A percentile compares a stretch with the other conserved stretches of the same genome.
Evolutionary conservation across 2,329 filamentous ascomycete species (phyloP).

Genomic region (Sordariomycetes sp.): DNA sequence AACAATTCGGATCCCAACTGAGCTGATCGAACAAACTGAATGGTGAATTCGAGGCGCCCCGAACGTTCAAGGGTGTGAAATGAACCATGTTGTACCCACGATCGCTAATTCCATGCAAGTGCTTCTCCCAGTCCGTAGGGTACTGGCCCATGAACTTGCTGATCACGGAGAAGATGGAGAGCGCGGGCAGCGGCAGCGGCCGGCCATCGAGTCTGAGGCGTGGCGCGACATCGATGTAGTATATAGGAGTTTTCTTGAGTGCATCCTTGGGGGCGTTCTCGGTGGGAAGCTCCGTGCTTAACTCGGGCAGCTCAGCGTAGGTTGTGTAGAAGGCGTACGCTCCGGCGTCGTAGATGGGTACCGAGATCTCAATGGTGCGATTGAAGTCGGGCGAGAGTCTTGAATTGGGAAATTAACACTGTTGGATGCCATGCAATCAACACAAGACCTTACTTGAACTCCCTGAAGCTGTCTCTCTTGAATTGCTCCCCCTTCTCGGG

Average conservation of each 20-base stretch:
- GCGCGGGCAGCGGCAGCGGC: slow-evolving; percentile 71
- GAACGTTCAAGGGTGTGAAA: slow-evolving; percentile 86
- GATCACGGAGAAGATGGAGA: slow-evolving; percentile 88
- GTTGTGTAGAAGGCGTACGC: slow-evolving; percentile 93
- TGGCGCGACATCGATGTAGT: slow-evolving; percentile 93
- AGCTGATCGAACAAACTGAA: slow-evolving; percentile 96
- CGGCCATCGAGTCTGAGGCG: slow-evolving; percentile 64
- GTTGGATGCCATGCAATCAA: too few relatives aligned
- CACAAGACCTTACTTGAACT: slow-evolving; percentile 70
- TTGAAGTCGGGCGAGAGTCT: slow-evolving; percentile 92
- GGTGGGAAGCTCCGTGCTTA: slow-evolving; percentile 18
- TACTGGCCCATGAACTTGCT: slow-evolving; percentile 98
- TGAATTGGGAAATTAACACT: slow-evolving; percentile 6
- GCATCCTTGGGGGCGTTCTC: slow-evolving; percentile 25
- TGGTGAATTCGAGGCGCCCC: slow-evolving; percentile 87
- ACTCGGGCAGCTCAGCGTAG: slow-evolving; percentile 76
- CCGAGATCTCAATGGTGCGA: slow-evolving; percentile 78
- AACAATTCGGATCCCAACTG: slow-evolving; percentile 71
- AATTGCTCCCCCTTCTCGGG: slow-evolving; percentile 70
- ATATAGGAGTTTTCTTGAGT: slow-evolving; percentile 59
- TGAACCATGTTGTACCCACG: slow-evolving; percentile 99
- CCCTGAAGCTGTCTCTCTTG: slow-evolving; percentile 67
- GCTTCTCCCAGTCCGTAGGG: slow-evolving; percentile 80
- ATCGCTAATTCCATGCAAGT: slow-evolving; percentile 78
- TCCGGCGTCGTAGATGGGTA: slow-evolving; percentile 74